Conservation (phyloP, 1,284 basidiomycete species). For the Vanrija pseudolonga region DNA sequence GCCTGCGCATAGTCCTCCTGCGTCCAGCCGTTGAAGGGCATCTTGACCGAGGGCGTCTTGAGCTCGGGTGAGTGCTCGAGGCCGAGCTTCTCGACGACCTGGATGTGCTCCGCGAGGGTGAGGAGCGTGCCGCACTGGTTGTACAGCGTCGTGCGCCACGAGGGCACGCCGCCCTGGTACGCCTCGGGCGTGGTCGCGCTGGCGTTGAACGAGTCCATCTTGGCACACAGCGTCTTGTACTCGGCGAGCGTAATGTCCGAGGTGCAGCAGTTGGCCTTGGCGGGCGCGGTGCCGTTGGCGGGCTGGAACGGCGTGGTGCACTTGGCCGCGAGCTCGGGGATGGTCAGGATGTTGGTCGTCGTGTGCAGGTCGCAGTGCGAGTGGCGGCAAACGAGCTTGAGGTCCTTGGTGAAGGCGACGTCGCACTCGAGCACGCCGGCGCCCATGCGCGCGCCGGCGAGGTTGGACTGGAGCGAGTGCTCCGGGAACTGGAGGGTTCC, state of each 20-base stretch:
- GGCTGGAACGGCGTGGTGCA: constrained; percentile 18
- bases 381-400: constrained; percentile 21
- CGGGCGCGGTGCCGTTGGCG: constrained; percentile 4
- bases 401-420: constrained; percentile 20
- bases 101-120: constrained; percentile 16
- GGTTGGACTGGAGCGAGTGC: constrained; percentile 17
- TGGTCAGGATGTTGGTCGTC: constrained; percentile 19
- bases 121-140: constrained; percentile 18
- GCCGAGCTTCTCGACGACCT: constrained; percentile 13
- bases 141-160: constrained; percentile 16
- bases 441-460: constrained; percentile 20
- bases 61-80: constrained; percentile 20
- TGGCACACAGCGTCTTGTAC: constrained; percentile 17
- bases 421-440: constrained; percentile 25
- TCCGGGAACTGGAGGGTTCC: constrained; percentile 23
- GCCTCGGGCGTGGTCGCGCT: constrained; percentile 13
- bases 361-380: constrained; percentile 23
- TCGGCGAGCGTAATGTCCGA: constrained; percentile 21
- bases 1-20: constrained; percentile 18
- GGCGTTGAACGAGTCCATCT: constrained; percentile 15
- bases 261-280: constrained; percentile 20
- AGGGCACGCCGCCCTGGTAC: constrained; percentile 7
- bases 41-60: constrained; percentile 14
- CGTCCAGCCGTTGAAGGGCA: constrained; percentile 21
- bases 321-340: constrained; percentile 15